Evolutionary conservation across 495 filamentous ascomycete genomes (phyloP), one percentile per base, ranked within the genome.

Genomic region (Aspergillus heteromorphus): DNA sequence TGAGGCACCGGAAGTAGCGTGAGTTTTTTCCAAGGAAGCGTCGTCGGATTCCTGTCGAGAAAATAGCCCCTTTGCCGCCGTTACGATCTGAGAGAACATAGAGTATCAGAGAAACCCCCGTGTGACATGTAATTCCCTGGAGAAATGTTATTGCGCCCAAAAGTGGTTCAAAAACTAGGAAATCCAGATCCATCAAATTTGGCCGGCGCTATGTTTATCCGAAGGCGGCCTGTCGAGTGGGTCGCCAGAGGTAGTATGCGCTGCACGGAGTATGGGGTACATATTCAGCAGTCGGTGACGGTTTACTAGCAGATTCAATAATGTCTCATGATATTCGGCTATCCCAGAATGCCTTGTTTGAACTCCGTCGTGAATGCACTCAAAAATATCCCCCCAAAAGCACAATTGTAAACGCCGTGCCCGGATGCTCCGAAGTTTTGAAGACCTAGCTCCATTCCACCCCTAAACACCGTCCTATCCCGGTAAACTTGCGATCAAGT

Each of bases 71-170:
- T 73, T 77, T 54, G 74, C 74, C 34, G 68, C 69, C 40, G 68
- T 77, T 51, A 75, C 65, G 49, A 77, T n/a, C 20, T 75, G 64
- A 30, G 72, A 65, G 53, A 77, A 72, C 74, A 77, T 75, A 74
- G 64, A 69, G 61, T 48, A 45, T 7, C 40, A 53, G 53, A 49
- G 53, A 56, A 51, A 53, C 36, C 38, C 48, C 40, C 36, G 38
- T 27, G 36, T 18, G 40, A 45, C 38, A 20, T 34, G 18, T 29
- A 45, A 21, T 7, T 20, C n/a, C 45, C n/a, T 49, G 53, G 53
- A 54, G 49, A 52, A 59, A 64, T 55, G 48, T 57, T 59, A 43
- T 48, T 59, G 56, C 56, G 48, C 25, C 34, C 30, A 55, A 52
- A 55, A 34, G 58, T 45, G 51, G 54, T 27, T 18, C 47, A 42